Evolutionary conservation across 148 eudicot genomes (phyloP).

Genomic region (Cornus controversa): DNA sequence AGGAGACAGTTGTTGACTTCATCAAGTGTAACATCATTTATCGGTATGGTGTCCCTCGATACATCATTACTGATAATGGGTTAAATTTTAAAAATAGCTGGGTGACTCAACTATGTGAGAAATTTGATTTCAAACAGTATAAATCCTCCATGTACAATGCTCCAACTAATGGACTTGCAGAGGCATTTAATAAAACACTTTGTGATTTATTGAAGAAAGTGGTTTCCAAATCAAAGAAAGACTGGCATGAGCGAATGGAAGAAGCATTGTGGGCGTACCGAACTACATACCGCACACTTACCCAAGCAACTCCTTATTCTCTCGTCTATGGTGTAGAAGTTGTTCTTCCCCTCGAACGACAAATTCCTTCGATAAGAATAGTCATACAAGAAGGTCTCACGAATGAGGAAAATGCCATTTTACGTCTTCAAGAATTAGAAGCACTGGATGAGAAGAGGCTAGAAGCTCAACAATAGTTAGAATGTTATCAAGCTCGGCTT

Average conservation of each 20-base stretch:
- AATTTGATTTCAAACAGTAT: slow-evolving; percentile 3
- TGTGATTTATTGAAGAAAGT: slow-evolving; percentile 1
- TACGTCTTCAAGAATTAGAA: not conserved
- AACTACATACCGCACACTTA: not conserved
- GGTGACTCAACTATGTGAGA: not conserved
- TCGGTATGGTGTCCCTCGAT: slow-evolving; percentile 3
- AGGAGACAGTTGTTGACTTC: slow-evolving; percentile 13
- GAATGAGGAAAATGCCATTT: not conserved
- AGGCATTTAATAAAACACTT: slow-evolving; percentile 2
- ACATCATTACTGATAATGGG: slow-evolving; percentile 12
- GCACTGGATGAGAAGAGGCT: not conserved
- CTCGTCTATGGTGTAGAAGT: not conserved
- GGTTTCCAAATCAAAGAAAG: not conserved
- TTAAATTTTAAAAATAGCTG: not conserved
- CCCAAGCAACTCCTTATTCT: slow-evolving; percentile 4
- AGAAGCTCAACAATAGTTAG: not conserved
- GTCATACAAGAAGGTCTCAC: too few species aligned
- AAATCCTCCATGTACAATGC: slow-evolving; percentile 5
- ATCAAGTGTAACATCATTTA: not conserved
- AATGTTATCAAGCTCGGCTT: not conserved
- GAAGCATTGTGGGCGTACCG: slow-evolving; percentile 12
- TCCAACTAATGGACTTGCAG: not conserved
- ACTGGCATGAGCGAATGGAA: slow-evolving; percentile 1
- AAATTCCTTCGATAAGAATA: not conserved
- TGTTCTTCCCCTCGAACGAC: not conserved